These are phyloP conservation scores for Globisporangium sylvaticum DNA, from an alignment of 352 stramenopile species.

Conservation along the genomic window DNA sequence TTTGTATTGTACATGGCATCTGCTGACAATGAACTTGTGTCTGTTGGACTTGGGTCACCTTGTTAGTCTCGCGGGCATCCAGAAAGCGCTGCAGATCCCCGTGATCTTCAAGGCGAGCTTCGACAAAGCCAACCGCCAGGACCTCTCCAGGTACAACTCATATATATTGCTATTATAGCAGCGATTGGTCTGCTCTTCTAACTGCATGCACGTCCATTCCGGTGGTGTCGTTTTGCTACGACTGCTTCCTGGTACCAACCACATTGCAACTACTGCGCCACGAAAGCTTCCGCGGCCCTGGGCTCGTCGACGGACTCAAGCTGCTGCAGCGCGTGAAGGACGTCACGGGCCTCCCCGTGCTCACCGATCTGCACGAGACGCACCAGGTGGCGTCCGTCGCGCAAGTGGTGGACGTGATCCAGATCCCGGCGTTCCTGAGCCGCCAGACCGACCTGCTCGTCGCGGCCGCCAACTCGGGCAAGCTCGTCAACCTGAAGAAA, in stretches of 20 bases:
- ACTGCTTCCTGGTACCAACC: not conserved
- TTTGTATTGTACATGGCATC: not conserved
- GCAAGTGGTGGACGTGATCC: constrained; percentile 73
- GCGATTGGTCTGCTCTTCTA: not conserved
- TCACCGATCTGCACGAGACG: constrained; percentile 87
- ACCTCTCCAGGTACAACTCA: constrained; percentile 39
- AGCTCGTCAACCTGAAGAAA: constrained; percentile 87
- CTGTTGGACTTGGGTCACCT: not conserved
- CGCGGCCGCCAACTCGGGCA: constrained; percentile 62
- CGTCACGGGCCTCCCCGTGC: constrained; percentile 62
- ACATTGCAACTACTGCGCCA: not conserved
- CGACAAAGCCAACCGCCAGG: constrained; percentile 87
- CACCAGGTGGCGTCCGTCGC: constrained; percentile 68
- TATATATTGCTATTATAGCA: not conserved
- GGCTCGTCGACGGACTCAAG: constrained; percentile 60
- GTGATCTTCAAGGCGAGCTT: constrained; percentile 89
- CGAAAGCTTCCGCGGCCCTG: constrained; percentile 69
- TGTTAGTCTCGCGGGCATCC: constrained; percentile 48
- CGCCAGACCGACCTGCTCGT: constrained; percentile 87
- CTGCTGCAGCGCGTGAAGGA: constrained; percentile 75
- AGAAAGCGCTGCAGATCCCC: constrained; percentile 57
- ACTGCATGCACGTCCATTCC: not conserved
- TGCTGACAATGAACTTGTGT: not conserved
- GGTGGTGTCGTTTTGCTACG: not conserved
- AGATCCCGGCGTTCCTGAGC: constrained; percentile 88